A percentile compares a stretch with the other conserved stretches of the same genome.
Evolutionary conservation across 257 asterid species (phyloP).

Genomic region (Marsdenia floribunda): DNA sequence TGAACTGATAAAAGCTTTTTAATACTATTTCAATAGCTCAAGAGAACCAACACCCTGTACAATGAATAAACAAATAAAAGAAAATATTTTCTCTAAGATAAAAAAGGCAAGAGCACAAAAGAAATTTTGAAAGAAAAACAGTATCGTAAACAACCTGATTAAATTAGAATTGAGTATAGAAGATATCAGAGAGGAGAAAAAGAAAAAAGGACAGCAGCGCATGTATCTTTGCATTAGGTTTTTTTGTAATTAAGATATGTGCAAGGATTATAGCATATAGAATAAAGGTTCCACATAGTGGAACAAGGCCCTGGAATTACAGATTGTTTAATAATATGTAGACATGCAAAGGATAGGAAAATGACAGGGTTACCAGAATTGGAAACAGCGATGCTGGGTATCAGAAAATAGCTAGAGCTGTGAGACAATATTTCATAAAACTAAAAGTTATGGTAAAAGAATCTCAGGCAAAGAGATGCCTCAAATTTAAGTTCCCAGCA

Average conservation of each 20-base stretch:
- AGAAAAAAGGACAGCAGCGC: not conserved
- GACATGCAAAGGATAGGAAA: not conserved
- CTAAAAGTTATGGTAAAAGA: not conserved
- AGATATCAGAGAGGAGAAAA: not conserved
- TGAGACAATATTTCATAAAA: not conserved
- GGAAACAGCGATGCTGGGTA: not conserved
- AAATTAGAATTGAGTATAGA: not conserved
- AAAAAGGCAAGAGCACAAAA: not conserved
- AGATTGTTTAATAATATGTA: not conserved
- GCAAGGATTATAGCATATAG: not conserved
- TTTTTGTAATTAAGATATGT: not conserved
- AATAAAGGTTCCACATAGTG: not conserved
- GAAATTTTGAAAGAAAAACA: not conserved
- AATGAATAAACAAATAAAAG: not conserved
- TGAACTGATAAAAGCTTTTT: not conserved
- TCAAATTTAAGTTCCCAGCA: not conserved
- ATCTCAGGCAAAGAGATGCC: not conserved
- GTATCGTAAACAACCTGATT: not conserved
- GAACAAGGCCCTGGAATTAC: not conserved
- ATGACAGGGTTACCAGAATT: not conserved
- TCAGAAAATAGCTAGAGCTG: not conserved
- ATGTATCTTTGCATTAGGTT: not conserved
- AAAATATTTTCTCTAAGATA: not conserved
- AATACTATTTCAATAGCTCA: not conserved
- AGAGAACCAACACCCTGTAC: not conserved